Evolutionary conservation across 257 asterid species (phyloP).

Genomic region (Capsicum pubescens): DNA sequence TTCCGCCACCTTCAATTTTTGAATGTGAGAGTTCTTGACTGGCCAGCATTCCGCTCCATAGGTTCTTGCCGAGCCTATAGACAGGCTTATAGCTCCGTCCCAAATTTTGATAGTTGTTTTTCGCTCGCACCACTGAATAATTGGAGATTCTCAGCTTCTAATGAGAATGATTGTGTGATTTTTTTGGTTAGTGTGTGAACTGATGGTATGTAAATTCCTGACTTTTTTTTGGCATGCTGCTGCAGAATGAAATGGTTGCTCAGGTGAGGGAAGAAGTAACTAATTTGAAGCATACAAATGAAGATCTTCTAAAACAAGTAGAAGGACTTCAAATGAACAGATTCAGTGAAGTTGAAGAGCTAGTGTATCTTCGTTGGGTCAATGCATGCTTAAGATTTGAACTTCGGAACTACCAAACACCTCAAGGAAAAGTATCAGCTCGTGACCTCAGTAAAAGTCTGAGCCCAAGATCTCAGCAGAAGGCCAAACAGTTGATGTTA

Average conservation of each 20-base stretch:
- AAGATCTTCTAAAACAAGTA: slow-evolving; percentile 87
- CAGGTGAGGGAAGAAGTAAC: slow-evolving; percentile 76
- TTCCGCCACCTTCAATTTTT: too few species aligned
- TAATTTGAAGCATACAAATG: slow-evolving; percentile 70
- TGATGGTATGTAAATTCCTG: slow-evolving; percentile 11
- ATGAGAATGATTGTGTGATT: background rate
- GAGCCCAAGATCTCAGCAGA: slow-evolving; percentile 90
- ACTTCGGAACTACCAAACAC: slow-evolving; percentile 84
- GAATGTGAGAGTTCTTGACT: too few species aligned
- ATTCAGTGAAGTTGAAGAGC: slow-evolving; percentile 96
- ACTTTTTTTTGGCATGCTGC: slow-evolving; percentile 34
- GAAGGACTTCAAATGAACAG: slow-evolving; percentile 98
- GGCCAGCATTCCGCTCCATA: too few species aligned
- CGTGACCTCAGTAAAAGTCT: slow-evolving; percentile 78
- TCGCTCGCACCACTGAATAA: background rate
- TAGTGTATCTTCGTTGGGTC: slow-evolving; percentile 98
- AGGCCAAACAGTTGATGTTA: slow-evolving; percentile 84
- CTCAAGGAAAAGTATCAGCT: slow-evolving; percentile 78
- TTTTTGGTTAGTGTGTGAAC: background rate
- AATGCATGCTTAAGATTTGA: slow-evolving; percentile 90
- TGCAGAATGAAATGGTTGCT: slow-evolving; percentile 88
- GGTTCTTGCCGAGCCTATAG: background rate
- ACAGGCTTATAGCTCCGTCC: background rate
- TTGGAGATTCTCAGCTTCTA: background rate
- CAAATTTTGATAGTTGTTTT: background rate